Base-by-base conservation (phyloP, 306 rosid genomes). In the Prosopis cineraria region DNA sequence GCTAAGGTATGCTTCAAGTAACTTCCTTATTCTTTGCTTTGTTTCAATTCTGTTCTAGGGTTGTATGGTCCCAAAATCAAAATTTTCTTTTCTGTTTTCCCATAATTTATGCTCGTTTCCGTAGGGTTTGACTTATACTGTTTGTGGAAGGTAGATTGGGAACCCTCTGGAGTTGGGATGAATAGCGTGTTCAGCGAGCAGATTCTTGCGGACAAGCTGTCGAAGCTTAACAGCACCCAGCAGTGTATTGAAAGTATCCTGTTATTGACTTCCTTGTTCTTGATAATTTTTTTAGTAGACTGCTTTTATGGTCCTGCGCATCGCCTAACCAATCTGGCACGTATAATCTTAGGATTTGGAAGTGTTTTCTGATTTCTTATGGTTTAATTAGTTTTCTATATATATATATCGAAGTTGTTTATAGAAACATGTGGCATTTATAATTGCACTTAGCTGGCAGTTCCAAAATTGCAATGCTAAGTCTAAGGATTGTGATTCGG, bases 221-320 rank as follows among this genome's bases (percentile, higher is more conserved):
- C 97, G 78, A 94, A 88, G 97, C 92, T 90, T 83, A 90, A 89
- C 88, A 90, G 84, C 86, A 88, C 95, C 79, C 97, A 94, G 85
- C 92, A 87, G 76, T 85, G 93, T 82, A 94, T 92, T 41, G 97
- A 90, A 84, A 92, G 98, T 90, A 92, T 88, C 89, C 91, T 90
- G 88, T 79, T 72, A 52, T 9, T 36, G 10, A 25, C 37, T 64
- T 62, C 19, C 39, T 47, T 3, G 7, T 24, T 9, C 1, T 70
- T 37, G 27, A 8, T 67, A 13, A 1, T 22, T 6, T 6, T 12
- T 40, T 63, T 31, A 48, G 56, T 56, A 24, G 40, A 45, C 16
- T 58, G 60, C 2, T 50, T 68, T 73, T 50, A 36, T 45, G 37
- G 34, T 70, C 63, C 3, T 70, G 82, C 75, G 71, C 68, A 45